A percentile compares a stretch with the other conserved stretches of the same genome.
Evolutionary conservation across 2,329 filamentous ascomycete species (phyloP).

Genomic region (Diaporthe vaccinii): DNA sequence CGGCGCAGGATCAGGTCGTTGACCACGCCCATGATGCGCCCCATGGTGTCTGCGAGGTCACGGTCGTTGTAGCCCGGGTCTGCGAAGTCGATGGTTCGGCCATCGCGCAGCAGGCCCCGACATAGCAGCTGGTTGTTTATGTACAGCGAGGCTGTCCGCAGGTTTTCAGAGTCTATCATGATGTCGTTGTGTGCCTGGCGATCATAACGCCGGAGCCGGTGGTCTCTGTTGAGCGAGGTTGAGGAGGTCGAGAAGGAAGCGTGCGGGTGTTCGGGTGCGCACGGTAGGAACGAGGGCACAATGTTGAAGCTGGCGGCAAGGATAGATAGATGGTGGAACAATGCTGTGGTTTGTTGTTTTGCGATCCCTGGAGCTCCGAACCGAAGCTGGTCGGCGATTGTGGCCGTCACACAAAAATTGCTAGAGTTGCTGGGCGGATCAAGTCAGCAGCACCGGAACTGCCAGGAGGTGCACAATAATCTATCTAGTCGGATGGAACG

Average conservation of each 20-base stretch:
- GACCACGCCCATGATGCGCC: constrained; percentile 89
- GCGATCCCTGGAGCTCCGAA: background rate
- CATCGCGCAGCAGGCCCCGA: constrained; percentile 74
- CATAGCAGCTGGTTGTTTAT: constrained; percentile 81
- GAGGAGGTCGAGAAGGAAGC: background rate
- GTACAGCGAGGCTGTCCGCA: constrained; percentile 77
- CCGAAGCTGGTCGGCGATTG: background rate
- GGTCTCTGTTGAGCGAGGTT: background rate
- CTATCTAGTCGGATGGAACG: background rate
- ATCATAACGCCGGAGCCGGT: constrained; percentile 33
- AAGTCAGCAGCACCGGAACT: constrained; percentile 1
- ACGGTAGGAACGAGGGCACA: background rate
- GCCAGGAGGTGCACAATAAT: background rate
- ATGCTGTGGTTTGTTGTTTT: constrained; percentile 4
- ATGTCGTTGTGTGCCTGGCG: constrained; percentile 41
- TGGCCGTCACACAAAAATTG: background rate
- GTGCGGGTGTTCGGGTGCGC: background rate
- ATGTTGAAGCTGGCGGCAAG: background rate
- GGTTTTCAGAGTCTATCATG: constrained; percentile 72
- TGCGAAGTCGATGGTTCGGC: constrained; percentile 86
- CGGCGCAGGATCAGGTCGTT: constrained; percentile 92
- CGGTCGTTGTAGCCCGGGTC: constrained; percentile 74
- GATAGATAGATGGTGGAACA: background rate
- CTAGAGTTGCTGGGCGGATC: background rate
- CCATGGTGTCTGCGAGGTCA: constrained; percentile 74